These are phyloP conservation scores for Halophytophthora batemanensis DNA, from an alignment of 352 stramenopile species.

Conservation along the genomic window DNA sequence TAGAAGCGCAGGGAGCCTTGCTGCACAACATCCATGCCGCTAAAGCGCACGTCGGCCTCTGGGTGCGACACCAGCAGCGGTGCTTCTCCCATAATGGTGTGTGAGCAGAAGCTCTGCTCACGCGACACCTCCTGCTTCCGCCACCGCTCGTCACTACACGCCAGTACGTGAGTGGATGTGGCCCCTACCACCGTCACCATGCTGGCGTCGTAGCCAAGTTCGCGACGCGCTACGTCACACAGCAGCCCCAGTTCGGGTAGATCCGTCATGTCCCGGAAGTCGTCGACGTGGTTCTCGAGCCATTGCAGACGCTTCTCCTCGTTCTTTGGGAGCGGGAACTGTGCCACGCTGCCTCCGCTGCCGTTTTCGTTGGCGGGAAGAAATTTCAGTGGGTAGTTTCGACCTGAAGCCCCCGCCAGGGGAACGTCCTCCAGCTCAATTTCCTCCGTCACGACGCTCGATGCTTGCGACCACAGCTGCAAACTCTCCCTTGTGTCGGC, in stretches of 20 bases:
- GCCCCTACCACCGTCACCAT: conserved; percentile 56
- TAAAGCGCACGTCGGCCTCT: conserved; percentile 69
- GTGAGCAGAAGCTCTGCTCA: conserved; percentile 55
- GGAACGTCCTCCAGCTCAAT: too few relatives aligned
- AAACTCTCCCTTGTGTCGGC: too few relatives aligned
- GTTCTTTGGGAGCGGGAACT: too few relatives aligned
- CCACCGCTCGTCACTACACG: conserved; percentile 22
- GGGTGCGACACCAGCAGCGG: conserved; percentile 52
- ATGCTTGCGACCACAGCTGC: too few relatives aligned
- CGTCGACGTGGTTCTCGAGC: too few relatives aligned
- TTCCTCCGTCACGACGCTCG: too few relatives aligned
- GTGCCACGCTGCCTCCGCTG: too few relatives aligned
- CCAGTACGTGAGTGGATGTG: conserved; percentile 39
- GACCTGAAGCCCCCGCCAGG: too few relatives aligned
- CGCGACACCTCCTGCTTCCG: conserved; percentile 31
- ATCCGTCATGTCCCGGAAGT: conserved; percentile 41
- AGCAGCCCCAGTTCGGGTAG: conserved; percentile 58
- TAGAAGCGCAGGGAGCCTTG: conserved; percentile 46
- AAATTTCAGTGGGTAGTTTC: too few relatives aligned
- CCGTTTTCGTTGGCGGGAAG: too few relatives aligned
- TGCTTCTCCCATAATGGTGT: conserved; percentile 57
- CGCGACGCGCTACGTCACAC: conserved; percentile 38
- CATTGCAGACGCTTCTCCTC: too few relatives aligned
- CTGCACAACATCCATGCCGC: conserved; percentile 31
- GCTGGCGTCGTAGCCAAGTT: conserved; percentile 48